phyloP scores from a whole-genome alignment of 2,329 filamentous ascomycete genomes.

The Nemania bipapillata region DNA sequence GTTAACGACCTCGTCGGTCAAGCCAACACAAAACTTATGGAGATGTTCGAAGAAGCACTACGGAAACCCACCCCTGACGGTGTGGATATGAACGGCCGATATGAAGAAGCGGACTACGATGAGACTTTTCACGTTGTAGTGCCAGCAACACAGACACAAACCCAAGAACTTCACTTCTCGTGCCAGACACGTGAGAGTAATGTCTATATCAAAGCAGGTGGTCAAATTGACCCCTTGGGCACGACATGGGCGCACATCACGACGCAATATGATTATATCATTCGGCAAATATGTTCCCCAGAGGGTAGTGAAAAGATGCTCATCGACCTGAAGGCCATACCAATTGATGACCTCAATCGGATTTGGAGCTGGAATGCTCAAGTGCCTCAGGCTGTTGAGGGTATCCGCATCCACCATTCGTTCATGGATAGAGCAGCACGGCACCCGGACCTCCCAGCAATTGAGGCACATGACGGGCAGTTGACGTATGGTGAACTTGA shows the following conservation, averaged over 20 bases:
- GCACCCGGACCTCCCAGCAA: conserved; percentile 3
- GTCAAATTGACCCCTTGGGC: background rate
- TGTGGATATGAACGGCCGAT: background rate
- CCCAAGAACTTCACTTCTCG: background rate
- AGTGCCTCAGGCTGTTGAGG: conserved; percentile 7
- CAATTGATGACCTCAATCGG: background rate
- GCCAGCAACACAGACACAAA: background rate
- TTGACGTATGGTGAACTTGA: conserved; percentile 21
- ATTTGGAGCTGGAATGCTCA: conserved; percentile 19
- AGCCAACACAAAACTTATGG: background rate
- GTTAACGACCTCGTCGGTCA: background rate
- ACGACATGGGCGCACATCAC: background rate
- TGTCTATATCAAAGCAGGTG: background rate
- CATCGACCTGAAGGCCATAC: background rate
- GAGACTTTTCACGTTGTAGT: background rate
- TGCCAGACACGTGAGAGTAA: background rate
- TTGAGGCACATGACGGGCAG: conserved; percentile 22
- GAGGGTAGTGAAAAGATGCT: background rate
- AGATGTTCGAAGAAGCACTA: background rate
- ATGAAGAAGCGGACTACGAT: background rate
- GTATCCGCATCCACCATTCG: background rate
- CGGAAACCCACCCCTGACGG: background rate
- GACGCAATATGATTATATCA: background rate
- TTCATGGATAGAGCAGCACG: background rate
- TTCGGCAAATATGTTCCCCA: background rate